Evolutionary conservation across 176 grass and related monocot species (phyloP).

Genomic region (Pharus latifolius): DNA sequence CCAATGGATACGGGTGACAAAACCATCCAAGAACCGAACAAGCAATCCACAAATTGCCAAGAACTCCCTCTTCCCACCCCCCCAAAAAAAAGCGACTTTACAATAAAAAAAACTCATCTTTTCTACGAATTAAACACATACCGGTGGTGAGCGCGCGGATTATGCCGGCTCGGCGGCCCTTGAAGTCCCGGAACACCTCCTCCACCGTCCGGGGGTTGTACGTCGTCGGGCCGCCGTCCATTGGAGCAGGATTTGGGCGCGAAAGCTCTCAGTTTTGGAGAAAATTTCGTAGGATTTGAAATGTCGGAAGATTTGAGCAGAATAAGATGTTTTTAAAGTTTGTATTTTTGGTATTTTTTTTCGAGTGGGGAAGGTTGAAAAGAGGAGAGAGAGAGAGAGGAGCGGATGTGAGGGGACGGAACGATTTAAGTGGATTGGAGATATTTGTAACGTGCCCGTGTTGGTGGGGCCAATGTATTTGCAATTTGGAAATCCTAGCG

Average conservation of each 20-base stretch:
- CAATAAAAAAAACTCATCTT: not conserved
- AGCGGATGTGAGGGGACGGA: slow-evolving; percentile 43
- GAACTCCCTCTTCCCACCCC: not conserved
- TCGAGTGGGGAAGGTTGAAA: not conserved
- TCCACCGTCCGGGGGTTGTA: slow-evolving; percentile 93
- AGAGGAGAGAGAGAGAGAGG: not conserved
- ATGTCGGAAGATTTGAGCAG: not conserved
- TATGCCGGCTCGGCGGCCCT: slow-evolving; percentile 78
- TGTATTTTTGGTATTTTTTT: slow-evolving; percentile 1
- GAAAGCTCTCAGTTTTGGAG: not conserved
- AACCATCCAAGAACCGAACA: not conserved
- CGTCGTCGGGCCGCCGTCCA: slow-evolving; percentile 42
- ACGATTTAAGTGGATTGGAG: slow-evolving; percentile 49
- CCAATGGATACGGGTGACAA: slow-evolving; percentile 5
- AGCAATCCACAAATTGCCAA: not conserved
- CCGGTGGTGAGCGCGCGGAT: slow-evolving; percentile 76
- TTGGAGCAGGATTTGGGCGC: slow-evolving; percentile 16
- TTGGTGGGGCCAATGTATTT: not conserved
- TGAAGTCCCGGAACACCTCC: slow-evolving; percentile 94
- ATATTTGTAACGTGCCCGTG: slow-evolving; percentile 24
- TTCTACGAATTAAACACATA: slow-evolving; percentile 7
- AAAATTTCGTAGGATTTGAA: too few species aligned
- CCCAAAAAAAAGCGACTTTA: not conserved
- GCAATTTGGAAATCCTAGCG: too few species aligned
- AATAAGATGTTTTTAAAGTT: not conserved